phyloP scores from a whole-genome alignment of 495 filamentous ascomycete genomes.

The Poronia punctata region DNA sequence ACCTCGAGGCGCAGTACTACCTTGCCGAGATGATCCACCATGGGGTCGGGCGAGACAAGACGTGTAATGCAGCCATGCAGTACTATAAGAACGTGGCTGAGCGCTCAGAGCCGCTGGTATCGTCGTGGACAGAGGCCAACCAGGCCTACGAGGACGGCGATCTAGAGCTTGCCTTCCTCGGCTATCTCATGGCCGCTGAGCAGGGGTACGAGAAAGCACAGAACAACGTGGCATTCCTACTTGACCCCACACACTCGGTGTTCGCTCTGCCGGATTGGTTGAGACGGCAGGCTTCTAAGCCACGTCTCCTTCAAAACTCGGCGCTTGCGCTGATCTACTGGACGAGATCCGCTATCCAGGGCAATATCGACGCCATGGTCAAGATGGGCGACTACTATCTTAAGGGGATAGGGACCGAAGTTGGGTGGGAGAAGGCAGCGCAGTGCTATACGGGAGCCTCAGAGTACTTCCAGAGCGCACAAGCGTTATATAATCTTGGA shows the following conservation, averaged over 20 bases:
- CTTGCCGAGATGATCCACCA: conserved; percentile 83
- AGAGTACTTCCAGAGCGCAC: conserved; percentile 82
- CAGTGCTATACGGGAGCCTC: conserved; percentile 88
- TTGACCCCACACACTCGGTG: conserved; percentile 67
- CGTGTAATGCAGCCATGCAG: conserved; percentile 70
- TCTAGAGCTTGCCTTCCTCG: conserved; percentile 73
- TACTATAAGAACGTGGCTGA: conserved; percentile 97
- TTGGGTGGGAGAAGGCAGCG: conserved; percentile 80
- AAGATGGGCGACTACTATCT: conserved; percentile 99
- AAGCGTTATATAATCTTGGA: conserved; percentile 93
- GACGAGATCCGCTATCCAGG: conserved; percentile 91
- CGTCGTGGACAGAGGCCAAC: conserved; percentile 81
- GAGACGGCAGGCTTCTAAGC: conserved; percentile 27
- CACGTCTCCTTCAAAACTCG: conserved; percentile 59
- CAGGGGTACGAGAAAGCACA: conserved; percentile 93
- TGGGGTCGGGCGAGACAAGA: conserved; percentile 71
- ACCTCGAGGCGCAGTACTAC: conserved; percentile 92
- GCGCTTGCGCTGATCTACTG: conserved; percentile 84
- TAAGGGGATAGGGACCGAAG: conserved; percentile 62
- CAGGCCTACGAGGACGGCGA: conserved; percentile 78
- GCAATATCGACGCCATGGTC: conserved; percentile 86
- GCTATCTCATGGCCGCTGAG: conserved; percentile 88
- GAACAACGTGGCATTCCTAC: conserved; percentile 86
- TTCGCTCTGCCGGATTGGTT: conserved; percentile 35
- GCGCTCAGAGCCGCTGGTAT: conserved; percentile 75